Evolutionary conservation across 495 filamentous ascomycete species (phyloP).

Genomic region (Aspergillus cristatus): DNA sequence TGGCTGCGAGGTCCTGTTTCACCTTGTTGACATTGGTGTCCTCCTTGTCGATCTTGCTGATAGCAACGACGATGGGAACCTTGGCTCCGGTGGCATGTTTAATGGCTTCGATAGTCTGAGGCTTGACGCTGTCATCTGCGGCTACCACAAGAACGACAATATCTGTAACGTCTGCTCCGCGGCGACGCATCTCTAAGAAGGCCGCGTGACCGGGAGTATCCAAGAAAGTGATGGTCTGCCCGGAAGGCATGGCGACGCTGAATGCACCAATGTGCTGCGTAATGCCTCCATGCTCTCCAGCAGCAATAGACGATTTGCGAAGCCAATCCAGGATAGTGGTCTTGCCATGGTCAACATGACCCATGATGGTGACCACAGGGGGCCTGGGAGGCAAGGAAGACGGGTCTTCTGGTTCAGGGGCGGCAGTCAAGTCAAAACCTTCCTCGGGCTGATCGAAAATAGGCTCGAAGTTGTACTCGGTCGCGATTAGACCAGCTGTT

Average conservation of each 20-base stretch:
- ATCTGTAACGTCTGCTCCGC: conserved; percentile 92
- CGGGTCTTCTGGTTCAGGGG: conserved; percentile 57
- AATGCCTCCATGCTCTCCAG: conserved; percentile 90
- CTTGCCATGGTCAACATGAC: conserved; percentile 98
- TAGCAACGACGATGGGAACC: conserved; percentile 95
- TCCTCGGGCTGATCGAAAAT: conserved; percentile 60
- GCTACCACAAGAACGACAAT: conserved; percentile 95
- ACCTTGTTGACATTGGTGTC: conserved; percentile 69
- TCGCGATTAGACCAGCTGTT: conserved; percentile 79
- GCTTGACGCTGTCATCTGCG: conserved; percentile 95
- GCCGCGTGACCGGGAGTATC: conserved; percentile 96
- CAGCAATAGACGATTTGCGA: conserved; percentile 84
- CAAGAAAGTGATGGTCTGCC: conserved; percentile 88
- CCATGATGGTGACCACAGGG: conserved; percentile 98
- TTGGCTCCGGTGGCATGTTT: conserved; percentile 86
- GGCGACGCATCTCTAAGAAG: conserved; percentile 90
- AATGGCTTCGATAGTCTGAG: conserved; percentile 93
- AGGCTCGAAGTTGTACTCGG: conserved; percentile 89
- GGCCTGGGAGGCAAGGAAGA: conserved; percentile 64
- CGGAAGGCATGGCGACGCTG: conserved; percentile 74
- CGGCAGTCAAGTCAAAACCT: conserved; percentile 69
- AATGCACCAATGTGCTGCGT: conserved; percentile 99
- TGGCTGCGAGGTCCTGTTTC: conserved; percentile 75
- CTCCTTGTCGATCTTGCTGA: conserved; percentile 93
- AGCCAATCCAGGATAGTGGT: conserved; percentile 93